Base-by-base conservation (phyloP, 352 stramenopile genomes). In the Globisporangium emineosum region DNA sequence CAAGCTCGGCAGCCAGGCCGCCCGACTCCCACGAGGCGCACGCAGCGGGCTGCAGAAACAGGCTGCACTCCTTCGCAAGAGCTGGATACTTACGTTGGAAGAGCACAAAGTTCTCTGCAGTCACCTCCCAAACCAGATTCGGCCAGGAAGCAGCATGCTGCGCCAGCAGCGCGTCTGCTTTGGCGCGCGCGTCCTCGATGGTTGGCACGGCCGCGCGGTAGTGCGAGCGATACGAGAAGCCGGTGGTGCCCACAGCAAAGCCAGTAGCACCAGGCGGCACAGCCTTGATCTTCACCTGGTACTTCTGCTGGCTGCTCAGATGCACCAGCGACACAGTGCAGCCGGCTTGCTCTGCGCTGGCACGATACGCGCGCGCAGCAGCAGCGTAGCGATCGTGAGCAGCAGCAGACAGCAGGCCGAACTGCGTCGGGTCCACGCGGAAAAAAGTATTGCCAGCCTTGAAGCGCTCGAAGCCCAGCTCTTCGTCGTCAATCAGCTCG, bases 81-180 rank as follows among this genome's bases (percentile, higher is more conserved):
- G 51, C 51, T 40, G 51, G 51, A 42, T 57, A 57, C 29, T 57
- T 57, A 29, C 51, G 51, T 40, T 57, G 51, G 51, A 57, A 57
- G 29, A 57, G 29, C 51, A 57, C 51, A 57, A 57, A 57, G 51
- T 57, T 57, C 51, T 57, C 29, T 27, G 51, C 51, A 57, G 51
- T 57, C 29, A 57, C 51, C 51, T 57, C 51, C 51, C 51, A 57
- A 42, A 57, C 27, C 51, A 57, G 27, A 27, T 57, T 57, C 19
- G 29, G 2, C 51, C 51, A 57, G 51, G 51, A 57, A 57, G 29
- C 29, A 57, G 29, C 29, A 57, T 57, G 17, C 51, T 57, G 51
- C 51, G 29, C 29, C 51, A 57, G 51, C 19, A 57, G 51, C 51
- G 51, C 51, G 29, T 57, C 29, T 57, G 51, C 51, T 27, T 57